phyloP scores from a whole-genome alignment of 768 basidiomycete species.

The Suillus discolor region DNA sequence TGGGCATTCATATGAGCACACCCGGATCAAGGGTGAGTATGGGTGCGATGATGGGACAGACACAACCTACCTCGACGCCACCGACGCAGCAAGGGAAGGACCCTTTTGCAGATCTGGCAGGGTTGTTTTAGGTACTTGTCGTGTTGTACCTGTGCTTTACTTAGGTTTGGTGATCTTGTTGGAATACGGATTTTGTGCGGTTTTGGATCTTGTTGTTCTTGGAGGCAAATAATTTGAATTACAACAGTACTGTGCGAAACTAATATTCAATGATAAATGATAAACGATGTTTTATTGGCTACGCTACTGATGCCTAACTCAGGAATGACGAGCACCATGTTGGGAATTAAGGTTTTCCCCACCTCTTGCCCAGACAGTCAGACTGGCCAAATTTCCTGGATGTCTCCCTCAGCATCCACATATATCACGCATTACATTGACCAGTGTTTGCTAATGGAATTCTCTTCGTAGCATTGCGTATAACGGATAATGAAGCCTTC shows the following conservation, averaged over 20 bases:
- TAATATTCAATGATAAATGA: no score
- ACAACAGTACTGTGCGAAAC: no score
- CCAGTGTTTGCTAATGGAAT: neutral
- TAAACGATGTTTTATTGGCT: no score
- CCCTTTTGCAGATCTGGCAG: conserved; percentile 83
- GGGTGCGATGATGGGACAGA: conserved; percentile 18
- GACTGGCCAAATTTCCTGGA: no score
- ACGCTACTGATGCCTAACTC: no score
- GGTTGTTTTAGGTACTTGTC: conserved; percentile 58
- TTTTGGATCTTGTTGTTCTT: neutral
- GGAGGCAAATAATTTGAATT: neutral
- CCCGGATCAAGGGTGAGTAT: conserved; percentile 9
- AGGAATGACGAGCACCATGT: no score
- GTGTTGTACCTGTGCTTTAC: conserved; percentile 3
- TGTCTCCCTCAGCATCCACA: neutral
- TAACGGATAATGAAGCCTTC: neutral
- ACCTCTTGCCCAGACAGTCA: no score
- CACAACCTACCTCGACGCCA: conserved; percentile 26
- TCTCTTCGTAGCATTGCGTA: neutral
- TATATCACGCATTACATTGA: neutral
- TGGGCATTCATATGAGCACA: neutral
- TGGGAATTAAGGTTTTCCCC: no score
- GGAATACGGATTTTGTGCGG: neutral
- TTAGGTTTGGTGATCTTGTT: neutral
- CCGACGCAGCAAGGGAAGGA: conserved; percentile 56